Conservation (phyloP, 2,329 filamentous ascomycete genomes). For the Colletotrichum nymphaeae region DNA sequence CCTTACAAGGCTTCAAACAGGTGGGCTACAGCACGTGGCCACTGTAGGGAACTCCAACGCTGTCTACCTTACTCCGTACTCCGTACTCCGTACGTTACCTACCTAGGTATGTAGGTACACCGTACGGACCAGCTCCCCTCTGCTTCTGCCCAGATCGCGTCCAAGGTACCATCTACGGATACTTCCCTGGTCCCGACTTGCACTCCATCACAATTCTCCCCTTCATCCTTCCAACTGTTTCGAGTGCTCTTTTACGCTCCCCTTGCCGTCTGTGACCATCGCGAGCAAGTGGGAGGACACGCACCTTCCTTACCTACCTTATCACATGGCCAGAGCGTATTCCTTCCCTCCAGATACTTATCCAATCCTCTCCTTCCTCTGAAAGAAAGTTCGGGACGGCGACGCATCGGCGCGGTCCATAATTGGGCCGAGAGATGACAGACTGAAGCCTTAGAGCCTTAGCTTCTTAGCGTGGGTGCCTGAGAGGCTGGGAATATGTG, state of each 20-base stretch:
- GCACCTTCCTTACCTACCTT: neutral
- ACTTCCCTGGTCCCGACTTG: neutral
- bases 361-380: neutral
- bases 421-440: slow-evolving; percentile 7
- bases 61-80: neutral
- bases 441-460: neutral
- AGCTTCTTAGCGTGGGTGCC: neutral
- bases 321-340: neutral
- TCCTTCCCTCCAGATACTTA: neutral
- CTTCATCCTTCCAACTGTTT: neutral
- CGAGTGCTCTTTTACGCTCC: neutral
- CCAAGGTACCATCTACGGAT: neutral
- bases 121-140: too few relatives aligned
- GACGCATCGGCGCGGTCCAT: slow-evolving; percentile 22
- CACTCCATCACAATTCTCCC: neutral
- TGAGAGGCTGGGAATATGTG: neutral
- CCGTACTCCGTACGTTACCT: neutral
- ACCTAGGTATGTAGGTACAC: too few relatives aligned
- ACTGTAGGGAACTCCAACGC: neutral
- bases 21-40: slow-evolving; percentile 26
- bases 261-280: neutral
- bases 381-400: neutral
- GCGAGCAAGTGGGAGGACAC: neutral
- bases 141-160: neutral
- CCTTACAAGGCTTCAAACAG: slow-evolving; percentile 16